Base-by-base conservation (phyloP, 2,329 filamentous ascomycete species). In the Intubia oerlemansii region DNA sequence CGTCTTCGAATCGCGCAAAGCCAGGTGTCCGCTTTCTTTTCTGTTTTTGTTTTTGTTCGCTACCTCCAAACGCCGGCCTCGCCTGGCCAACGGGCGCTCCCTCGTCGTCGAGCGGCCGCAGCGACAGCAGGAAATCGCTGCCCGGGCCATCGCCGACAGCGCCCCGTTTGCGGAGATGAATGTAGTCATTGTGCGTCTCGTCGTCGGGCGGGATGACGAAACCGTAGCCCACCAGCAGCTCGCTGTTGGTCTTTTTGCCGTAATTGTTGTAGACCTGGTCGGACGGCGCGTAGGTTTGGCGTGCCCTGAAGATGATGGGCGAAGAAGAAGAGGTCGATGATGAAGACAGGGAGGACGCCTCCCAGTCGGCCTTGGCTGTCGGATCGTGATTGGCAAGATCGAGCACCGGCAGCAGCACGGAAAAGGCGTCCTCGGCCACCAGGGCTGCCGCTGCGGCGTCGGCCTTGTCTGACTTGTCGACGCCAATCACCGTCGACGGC, bases 341-440 rank as follows among this genome's bases (percentile, higher is more conserved):
- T n/a, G 16, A 20, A 13, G 7, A 30, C 12, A 16, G 11, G 8
- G 27, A 7, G 5, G 19, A 23, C 7, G 12, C 34, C 7, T 21
- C 41, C 75, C 75, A 81, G 24, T 54, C 48, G 1, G 70, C 60
- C 24, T 57, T 50, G 0, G 68, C 59, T 13, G 60, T 49, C 27
- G 71, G 69, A 29, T 64, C 62, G 42, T 82, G 76, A 41, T 82
- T 82, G 9, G 66, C 66, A 17, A 81, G 56, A 42, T 82, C 76
- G 32, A 79, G 62, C 4, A 80, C 52, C 2, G 76, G 76, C 19
- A 80, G 54, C 5, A 82, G 53, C 7, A 80, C 57, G 2, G 72
- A 73, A 33, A 77, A 72, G 39, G 68, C 64, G 29, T 74, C 66
- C n/a, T n/a, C n/a, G 4, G 21, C 11, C 9, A 18, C 7, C 11